These are phyloP conservation scores for Bolboschoenus planiculmis DNA, from an alignment of 176 grass and related monocot genomes.

Conservation along the genomic window DNA sequence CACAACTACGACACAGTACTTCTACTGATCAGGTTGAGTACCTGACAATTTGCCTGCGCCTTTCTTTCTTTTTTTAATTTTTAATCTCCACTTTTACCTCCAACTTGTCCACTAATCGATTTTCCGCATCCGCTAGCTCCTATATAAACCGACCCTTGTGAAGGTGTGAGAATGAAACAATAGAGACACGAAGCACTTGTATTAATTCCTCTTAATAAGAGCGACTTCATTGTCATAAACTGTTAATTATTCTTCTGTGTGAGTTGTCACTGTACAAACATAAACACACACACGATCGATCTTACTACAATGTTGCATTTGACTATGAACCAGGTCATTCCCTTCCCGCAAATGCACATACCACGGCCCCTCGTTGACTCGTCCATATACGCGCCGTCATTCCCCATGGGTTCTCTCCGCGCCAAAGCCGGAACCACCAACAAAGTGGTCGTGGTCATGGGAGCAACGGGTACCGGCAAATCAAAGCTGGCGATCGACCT, in stretches of 20 bases:
- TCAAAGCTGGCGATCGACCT: slow-evolving; percentile 77
- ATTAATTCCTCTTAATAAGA: not conserved
- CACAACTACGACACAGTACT: too few species aligned
- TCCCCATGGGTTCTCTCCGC: not conserved
- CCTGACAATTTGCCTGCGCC: too few species aligned
- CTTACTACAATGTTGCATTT: slow-evolving; percentile 11
- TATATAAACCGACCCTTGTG: not conserved
- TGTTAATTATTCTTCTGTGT: not conserved
- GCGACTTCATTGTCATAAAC: not conserved
- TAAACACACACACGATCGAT: not conserved
- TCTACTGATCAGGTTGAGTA: too few species aligned
- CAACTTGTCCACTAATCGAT: not conserved
- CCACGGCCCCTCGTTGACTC: not conserved
- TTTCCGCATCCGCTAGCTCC: not conserved
- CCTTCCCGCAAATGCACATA: not conserved
- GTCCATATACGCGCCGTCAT: not conserved
- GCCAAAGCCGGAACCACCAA: slow-evolving; percentile 23
- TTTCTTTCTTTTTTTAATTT: too few species aligned
- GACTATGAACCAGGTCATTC: not conserved
- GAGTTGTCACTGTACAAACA: too few species aligned
- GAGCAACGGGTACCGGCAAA: slow-evolving; percentile 88
- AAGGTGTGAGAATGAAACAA: not conserved
- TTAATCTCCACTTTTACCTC: not conserved
- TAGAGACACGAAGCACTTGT: not conserved
- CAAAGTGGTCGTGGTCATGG: slow-evolving; percentile 77